Percentiles rank a stretch among this genome's conserved stretches.
Conservation (phyloP, 2,329 filamentous ascomycete genomes). For the Colletotrichum sidae region DNA sequence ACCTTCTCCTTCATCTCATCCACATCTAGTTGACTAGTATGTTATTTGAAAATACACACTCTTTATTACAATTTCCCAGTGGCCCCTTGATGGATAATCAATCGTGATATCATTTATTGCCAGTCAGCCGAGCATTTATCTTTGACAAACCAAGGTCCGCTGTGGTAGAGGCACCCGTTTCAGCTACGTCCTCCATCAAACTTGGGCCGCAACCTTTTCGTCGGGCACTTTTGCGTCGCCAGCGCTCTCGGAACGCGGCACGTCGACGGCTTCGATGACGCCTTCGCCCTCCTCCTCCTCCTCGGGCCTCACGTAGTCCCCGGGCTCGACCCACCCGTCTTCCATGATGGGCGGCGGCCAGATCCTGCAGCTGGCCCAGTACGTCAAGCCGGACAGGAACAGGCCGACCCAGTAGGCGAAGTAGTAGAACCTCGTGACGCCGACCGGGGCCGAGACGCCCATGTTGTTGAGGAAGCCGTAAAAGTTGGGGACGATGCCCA, state of each 20-base stretch:
- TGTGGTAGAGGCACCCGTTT: too few relatives aligned
- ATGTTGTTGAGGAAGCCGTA: slow-evolving; percentile 55
- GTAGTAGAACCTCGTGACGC: slow-evolving; percentile 62
- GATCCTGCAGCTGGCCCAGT: slow-evolving; percentile 38
- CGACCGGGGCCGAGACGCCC: slow-evolving; percentile 49
- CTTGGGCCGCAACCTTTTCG: slow-evolving; percentile 16
- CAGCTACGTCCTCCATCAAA: neutral
- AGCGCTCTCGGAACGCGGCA: neutral
- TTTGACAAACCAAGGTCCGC: too few relatives aligned
- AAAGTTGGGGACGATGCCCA: slow-evolving; percentile 53
- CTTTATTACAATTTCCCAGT: too few relatives aligned
- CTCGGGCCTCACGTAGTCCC: slow-evolving; percentile 33
- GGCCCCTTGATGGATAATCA: too few relatives aligned
- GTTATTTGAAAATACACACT: too few relatives aligned
- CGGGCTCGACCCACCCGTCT: slow-evolving; percentile 38
- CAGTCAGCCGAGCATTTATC: too few relatives aligned
- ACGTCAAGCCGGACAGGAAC: slow-evolving; percentile 51
- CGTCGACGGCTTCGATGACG: slow-evolving; percentile 19
- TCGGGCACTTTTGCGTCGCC: slow-evolving; percentile 4
- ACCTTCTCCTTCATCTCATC: too few relatives aligned
- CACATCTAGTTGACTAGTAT: too few relatives aligned
- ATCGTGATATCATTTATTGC: too few relatives aligned
- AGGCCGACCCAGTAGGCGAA: slow-evolving; percentile 67
- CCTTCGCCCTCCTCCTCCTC: slow-evolving; percentile 15
- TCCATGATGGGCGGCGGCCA: slow-evolving; percentile 38